These are phyloP conservation scores for Casaregolazyma suthepensis DNA, from an alignment of 1,139 yeast species.

Conservation along the genomic window DNA sequence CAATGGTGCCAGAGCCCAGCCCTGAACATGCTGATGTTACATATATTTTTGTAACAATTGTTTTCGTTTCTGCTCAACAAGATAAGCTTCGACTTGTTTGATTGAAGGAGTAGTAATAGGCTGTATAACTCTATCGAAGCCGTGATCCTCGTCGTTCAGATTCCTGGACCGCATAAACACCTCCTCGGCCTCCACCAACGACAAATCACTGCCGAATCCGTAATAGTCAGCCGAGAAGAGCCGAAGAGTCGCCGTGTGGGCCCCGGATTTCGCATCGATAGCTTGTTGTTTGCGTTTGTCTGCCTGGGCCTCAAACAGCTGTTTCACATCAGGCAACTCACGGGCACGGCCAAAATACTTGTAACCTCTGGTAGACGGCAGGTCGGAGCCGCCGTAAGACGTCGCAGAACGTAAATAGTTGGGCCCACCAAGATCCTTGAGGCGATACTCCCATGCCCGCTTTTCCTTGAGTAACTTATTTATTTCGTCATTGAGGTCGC, in stretches of 20 bases:
- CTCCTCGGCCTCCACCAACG: constrained; percentile 27
- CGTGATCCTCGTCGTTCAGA: constrained; percentile 9
- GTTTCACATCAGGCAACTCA: constrained; percentile 70
- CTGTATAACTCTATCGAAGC: constrained; percentile 9
- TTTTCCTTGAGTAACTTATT: constrained; percentile 65
- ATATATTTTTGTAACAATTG: constrained; percentile 36
- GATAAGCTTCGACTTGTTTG: constrained; percentile 40
- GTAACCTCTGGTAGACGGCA: constrained; percentile 45
- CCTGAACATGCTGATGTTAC: neutral
- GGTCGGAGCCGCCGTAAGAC: constrained; percentile 26
- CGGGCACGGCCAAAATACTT: constrained; percentile 80
- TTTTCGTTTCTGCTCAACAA: constrained; percentile 43
- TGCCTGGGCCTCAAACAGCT: constrained; percentile 37
- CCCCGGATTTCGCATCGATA: constrained; percentile 18
- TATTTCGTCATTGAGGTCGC: constrained; percentile 72
- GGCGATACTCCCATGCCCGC: constrained; percentile 71
- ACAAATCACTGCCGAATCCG: constrained; percentile 39
- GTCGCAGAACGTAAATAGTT: constrained; percentile 37
- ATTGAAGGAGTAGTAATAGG: constrained; percentile 34
- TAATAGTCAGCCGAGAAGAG: constrained; percentile 39
- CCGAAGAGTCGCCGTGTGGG: constrained; percentile 17
- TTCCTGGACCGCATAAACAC: constrained; percentile 13
- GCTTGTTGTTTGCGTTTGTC: constrained; percentile 18
- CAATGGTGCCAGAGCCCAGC: neutral
- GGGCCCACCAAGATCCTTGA: constrained; percentile 64